phyloP scores from a whole-genome alignment of 257 asterid species.

The Solanum infundibuliforme region DNA sequence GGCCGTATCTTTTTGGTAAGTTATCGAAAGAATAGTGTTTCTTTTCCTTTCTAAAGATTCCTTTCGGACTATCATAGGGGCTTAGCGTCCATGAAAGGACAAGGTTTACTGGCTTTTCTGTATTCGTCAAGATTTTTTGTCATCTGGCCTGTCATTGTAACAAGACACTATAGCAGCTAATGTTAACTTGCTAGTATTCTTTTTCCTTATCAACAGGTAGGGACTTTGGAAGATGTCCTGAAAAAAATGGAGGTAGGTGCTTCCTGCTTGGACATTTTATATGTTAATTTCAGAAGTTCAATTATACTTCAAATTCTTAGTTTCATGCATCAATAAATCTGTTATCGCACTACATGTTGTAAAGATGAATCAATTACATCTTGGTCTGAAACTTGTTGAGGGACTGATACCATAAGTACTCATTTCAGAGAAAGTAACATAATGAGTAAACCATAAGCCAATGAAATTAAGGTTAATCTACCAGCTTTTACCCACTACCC shows the following conservation, averaged over 20 bases:
- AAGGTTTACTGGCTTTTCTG: not conserved
- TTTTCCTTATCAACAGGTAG: slow-evolving; percentile 50
- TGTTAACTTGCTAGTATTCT: not conserved
- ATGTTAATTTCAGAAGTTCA: not conserved
- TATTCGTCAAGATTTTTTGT: not conserved
- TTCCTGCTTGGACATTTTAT: not conserved
- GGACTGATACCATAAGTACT: not conserved
- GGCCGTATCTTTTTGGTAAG: not conserved
- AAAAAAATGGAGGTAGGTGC: slow-evolving; percentile 80
- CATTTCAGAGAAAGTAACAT: not conserved
- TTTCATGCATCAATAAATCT: not conserved
- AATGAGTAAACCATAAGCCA: not conserved
- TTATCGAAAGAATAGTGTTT: not conserved
- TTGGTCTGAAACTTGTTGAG: not conserved
- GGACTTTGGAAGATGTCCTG: slow-evolving; percentile 90
- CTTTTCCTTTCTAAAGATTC: not conserved
- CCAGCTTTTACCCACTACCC: not conserved
- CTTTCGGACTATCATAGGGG: not conserved
- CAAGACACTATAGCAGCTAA: not conserved
- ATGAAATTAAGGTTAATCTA: not conserved
- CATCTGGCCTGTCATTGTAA: not conserved
- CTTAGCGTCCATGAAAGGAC: not conserved
- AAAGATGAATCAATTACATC: not conserved
- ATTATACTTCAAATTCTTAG: not conserved
- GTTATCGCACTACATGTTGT: not conserved